A percentile compares a stretch with the other conserved stretches of the same genome.
Conservation (phyloP, 371 early-diverging fungal species). For the Haplosporangium sp. region DNA sequence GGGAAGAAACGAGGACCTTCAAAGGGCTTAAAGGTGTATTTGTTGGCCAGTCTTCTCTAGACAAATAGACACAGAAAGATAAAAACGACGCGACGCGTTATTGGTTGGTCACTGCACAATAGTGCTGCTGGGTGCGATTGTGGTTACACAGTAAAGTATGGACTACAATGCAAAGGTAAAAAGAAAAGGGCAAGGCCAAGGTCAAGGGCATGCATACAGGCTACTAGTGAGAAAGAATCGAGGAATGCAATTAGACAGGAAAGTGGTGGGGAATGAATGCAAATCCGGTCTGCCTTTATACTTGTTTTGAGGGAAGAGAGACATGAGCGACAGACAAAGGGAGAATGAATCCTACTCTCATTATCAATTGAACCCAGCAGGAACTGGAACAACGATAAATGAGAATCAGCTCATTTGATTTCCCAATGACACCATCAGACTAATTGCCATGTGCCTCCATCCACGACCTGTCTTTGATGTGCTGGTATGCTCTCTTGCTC, state of each 20-base stretch:
- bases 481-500: too few relatives aligned
- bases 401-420: neutral
- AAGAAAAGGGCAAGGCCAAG: too few relatives aligned
- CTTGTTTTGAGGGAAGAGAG: neutral
- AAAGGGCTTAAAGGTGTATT: neutral
- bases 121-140: too few relatives aligned
- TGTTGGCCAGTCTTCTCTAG: too few relatives aligned
- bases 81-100: neutral
- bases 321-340: neutral
- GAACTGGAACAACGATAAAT: neutral
- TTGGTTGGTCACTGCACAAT: neutral
- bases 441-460: neutral
- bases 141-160: too few relatives aligned
- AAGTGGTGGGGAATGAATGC: too few relatives aligned
- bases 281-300: too few relatives aligned
- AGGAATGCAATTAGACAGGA: too few relatives aligned
- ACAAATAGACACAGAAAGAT: neutral
- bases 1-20: neutral
- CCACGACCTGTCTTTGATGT: too few relatives aligned
- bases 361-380: neutral
- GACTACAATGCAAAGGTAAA: too few relatives aligned
- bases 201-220: too few relatives aligned
- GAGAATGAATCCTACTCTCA: neutral
- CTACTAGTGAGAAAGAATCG: too few relatives aligned
- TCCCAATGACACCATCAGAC: neutral